phyloP scores from a whole-genome alignment of 305 asterid species.

The Plantago rigida region DNA sequence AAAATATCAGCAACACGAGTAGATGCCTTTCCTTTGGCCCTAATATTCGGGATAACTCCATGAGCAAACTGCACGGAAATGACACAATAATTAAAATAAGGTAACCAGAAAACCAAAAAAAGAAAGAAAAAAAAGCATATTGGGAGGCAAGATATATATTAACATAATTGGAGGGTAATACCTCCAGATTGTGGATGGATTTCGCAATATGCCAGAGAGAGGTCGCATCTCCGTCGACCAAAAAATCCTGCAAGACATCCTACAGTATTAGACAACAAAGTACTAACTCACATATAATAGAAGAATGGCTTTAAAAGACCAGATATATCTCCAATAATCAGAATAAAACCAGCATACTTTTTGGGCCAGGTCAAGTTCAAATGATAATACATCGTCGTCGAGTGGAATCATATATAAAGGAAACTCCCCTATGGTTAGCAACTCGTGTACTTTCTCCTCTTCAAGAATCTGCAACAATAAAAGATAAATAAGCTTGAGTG shows the following conservation, averaged over 20 bases:
- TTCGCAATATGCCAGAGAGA: conserved; percentile 91
- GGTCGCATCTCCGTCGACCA: conserved; percentile 81
- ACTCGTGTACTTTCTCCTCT: conserved; percentile 75
- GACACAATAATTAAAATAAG: conserved; percentile 20
- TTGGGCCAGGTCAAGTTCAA: conserved; percentile 76
- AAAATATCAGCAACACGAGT: conserved; percentile 78
- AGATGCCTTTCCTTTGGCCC: conserved; percentile 92
- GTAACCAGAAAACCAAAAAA: conserved; percentile 7
- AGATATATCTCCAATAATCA: conserved; percentile 10
- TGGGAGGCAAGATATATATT: conserved; percentile 3
- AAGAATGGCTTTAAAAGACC: not conserved
- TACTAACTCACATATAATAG: conserved; percentile 4
- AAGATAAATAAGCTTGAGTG: not conserved
- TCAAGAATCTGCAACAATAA: conserved; percentile 56
- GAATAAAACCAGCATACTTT: conserved; percentile 47
- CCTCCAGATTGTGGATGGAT: conserved; percentile 93
- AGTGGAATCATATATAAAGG: conserved; percentile 74
- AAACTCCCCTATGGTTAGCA: conserved; percentile 76
- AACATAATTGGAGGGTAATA: conserved; percentile 21
- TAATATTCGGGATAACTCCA: conserved; percentile 85
- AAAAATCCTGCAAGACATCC: conserved; percentile 48
- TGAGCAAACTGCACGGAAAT: conserved; percentile 54
- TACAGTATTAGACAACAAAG: conserved; percentile 26
- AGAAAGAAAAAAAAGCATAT: not conserved
- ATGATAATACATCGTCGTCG: conserved; percentile 82